Base-by-base conservation (phyloP, 2,329 filamentous ascomycete species). In the Aureobasidium subglaciale region DNA sequence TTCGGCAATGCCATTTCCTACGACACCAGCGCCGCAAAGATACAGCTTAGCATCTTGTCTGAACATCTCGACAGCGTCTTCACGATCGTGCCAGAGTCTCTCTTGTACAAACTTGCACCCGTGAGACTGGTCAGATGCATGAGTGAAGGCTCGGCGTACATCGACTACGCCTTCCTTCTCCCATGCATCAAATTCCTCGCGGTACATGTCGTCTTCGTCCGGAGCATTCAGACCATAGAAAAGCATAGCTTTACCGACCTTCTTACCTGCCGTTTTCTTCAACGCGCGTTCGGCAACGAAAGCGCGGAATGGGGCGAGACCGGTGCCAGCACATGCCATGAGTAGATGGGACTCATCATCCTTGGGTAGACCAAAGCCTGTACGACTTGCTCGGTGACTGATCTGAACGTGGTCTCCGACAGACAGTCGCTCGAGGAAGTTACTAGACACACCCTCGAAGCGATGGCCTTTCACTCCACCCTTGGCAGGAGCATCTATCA, bases 291-390 rank as follows among this genome's bases (percentile, higher is more conserved):
- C 73, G 22, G 70, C 62, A 3, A 74, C 56, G 60, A 75, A 75
- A 5, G 64, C 73, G 1, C 71, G 68, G 66, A 75, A 74, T 0
- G 75, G 76, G 0, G 76, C 77, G 13, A 79, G 63, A 4, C 78
- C 77, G 0, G 76, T 79, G 1, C 78, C 79, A 0, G 78, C 69
- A 4, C 69, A 76, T 7, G 80, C 68, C 74, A 80, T 78, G 50
- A 83, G n/a, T n/a, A 69, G 8, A 83, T 63, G 0, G 79, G 79
- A 72, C 4, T 66, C 68, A 6, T 69, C 62, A 0, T 68, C 64
- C 8, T 69, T 62, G 0, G 76, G 76, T 2, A 78, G 68, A 42
- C 73, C 74, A 67, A 78, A 79, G 40, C 22, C 38, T 8, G 22
- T 5, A 10, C 22, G 22, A 9, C 22, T 27, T 4, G 38, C 16